Evolutionary conservation across 306 rosid species (phyloP).

Genomic region (Medicago ruthenica): DNA sequence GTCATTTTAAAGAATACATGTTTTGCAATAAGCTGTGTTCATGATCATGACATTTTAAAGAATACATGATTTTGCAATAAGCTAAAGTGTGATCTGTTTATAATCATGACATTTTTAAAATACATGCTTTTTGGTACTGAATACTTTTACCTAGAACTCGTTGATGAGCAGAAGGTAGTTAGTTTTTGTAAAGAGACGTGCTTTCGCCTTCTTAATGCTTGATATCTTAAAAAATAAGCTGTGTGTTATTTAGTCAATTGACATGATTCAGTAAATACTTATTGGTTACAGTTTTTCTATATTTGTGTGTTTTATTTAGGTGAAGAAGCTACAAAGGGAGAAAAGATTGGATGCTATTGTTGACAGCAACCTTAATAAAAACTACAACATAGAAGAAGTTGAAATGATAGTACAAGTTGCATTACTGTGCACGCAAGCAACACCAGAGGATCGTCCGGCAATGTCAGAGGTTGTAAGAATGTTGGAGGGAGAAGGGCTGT

Average conservation of each 20-base stretch:
- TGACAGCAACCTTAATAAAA: slow-evolving; percentile 63
- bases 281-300: slow-evolving; percentile 23
- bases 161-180: neutral
- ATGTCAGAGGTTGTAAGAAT: slow-evolving; percentile 95
- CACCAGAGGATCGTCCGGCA: slow-evolving; percentile 84
- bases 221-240: slow-evolving; percentile 33
- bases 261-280: slow-evolving; percentile 3
- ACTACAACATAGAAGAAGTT: slow-evolving; percentile 71
- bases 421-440: slow-evolving; percentile 80
- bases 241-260: neutral
- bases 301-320: slow-evolving; percentile 52
- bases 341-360: slow-evolving; percentile 67
- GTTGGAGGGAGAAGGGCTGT: slow-evolving; percentile 95
- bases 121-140: slow-evolving; percentile 4
- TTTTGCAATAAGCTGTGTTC: no score
- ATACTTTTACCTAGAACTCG: neutral
- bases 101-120: neutral
- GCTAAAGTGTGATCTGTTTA: neutral
- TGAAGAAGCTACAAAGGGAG: slow-evolving; percentile 84
- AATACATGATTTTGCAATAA: slow-evolving; percentile 8
- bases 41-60: neutral
- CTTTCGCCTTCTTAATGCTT: slow-evolving; percentile 11
- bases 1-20: neutral
- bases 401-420: slow-evolving; percentile 89
- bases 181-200: neutral